phyloP scores from a whole-genome alignment of 345 rosid genomes.

The Hibiscus trionum region DNA sequence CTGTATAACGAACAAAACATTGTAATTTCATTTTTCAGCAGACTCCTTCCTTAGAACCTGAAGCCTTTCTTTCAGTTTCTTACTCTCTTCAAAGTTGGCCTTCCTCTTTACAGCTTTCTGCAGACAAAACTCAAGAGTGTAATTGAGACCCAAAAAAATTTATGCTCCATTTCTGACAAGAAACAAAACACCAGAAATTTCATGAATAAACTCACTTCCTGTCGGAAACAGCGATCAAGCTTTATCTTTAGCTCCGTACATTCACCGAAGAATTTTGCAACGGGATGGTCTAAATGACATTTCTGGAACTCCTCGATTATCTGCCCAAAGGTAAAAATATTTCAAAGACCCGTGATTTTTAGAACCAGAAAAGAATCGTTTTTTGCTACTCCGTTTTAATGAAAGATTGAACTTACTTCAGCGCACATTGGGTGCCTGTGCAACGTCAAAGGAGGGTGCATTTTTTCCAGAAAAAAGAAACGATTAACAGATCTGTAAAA shows the following conservation, averaged over 20 bases:
- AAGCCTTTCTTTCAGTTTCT: slow-evolving; percentile 52
- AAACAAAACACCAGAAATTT: neutral
- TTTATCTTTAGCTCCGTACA: slow-evolving; percentile 78
- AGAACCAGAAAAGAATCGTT: neutral
- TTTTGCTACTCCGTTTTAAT: too few species aligned
- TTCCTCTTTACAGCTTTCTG: slow-evolving; percentile 91
- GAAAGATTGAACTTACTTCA: slow-evolving; percentile 41
- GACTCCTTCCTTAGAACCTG: slow-evolving; percentile 42
- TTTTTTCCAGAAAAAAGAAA: slow-evolving; percentile 11
- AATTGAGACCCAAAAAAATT: too few species aligned
- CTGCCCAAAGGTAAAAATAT: slow-evolving; percentile 22
- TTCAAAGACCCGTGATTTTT: neutral
- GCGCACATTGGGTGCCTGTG: slow-evolving; percentile 92
- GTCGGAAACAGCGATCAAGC: slow-evolving; percentile 79
- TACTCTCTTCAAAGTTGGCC: slow-evolving; percentile 71
- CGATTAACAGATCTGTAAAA: too few species aligned
- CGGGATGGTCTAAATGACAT: slow-evolving; percentile 82
- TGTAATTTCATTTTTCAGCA: slow-evolving; percentile 12
- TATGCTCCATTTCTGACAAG: too few species aligned
- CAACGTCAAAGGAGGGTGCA: slow-evolving; percentile 95
- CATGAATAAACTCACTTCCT: slow-evolving; percentile 45
- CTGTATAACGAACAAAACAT: too few species aligned
- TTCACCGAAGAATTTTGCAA: slow-evolving; percentile 75
- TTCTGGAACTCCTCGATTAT: slow-evolving; percentile 82
- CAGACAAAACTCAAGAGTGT: neutral